A percentile compares a stretch with the other conserved stretches of the same genome.
Evolutionary conservation across 2,329 filamentous ascomycete genomes (phyloP).

Genomic region (Aureobasidium zeae): DNA sequence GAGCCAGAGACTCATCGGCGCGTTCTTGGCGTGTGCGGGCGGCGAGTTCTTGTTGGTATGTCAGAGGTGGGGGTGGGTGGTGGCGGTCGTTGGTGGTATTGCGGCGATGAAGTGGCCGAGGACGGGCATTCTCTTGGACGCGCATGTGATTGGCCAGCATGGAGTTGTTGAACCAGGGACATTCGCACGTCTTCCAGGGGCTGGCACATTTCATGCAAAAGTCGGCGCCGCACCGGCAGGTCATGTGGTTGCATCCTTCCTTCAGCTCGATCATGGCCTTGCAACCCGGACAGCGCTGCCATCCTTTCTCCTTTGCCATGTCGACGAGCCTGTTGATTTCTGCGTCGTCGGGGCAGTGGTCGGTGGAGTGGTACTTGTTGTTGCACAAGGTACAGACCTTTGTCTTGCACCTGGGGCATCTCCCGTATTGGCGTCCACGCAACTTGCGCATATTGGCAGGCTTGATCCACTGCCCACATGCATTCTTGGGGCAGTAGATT

Average conservation of each 20-base stretch:
- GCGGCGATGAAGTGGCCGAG: slow-evolving; percentile 29
- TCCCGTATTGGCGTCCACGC: slow-evolving; percentile 52
- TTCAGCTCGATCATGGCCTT: slow-evolving; percentile 65
- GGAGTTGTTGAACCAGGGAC: slow-evolving; percentile 65
- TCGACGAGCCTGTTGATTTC: slow-evolving; percentile 55
- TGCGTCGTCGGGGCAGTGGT: slow-evolving; percentile 63
- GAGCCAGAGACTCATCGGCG: slow-evolving; percentile 42
- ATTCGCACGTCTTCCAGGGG: slow-evolving; percentile 77
- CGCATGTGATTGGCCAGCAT: slow-evolving; percentile 41
- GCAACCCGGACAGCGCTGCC: slow-evolving; percentile 69
- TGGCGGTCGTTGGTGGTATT: slow-evolving; percentile 10
- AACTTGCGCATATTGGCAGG: slow-evolving; percentile 57
- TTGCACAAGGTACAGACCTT: slow-evolving; percentile 69
- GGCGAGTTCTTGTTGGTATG: slow-evolving; percentile 31
- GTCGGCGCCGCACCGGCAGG: slow-evolving; percentile 71
- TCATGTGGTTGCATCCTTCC: slow-evolving; percentile 83
- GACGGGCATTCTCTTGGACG: slow-evolving; percentile 31
- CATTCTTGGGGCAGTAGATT: slow-evolving; percentile 64
- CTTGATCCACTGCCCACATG: slow-evolving; percentile 73
- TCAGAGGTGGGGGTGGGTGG: slow-evolving; percentile 18
- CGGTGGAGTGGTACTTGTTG: slow-evolving; percentile 60
- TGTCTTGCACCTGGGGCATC: slow-evolving; percentile 61
- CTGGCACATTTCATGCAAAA: slow-evolving; percentile 80
- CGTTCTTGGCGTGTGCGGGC: slow-evolving; percentile 37
- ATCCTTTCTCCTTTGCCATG: slow-evolving; percentile 57